Evolutionary conservation across 1,284 basidiomycete genomes (phyloP).

Genomic region (Tremellales sp.): DNA sequence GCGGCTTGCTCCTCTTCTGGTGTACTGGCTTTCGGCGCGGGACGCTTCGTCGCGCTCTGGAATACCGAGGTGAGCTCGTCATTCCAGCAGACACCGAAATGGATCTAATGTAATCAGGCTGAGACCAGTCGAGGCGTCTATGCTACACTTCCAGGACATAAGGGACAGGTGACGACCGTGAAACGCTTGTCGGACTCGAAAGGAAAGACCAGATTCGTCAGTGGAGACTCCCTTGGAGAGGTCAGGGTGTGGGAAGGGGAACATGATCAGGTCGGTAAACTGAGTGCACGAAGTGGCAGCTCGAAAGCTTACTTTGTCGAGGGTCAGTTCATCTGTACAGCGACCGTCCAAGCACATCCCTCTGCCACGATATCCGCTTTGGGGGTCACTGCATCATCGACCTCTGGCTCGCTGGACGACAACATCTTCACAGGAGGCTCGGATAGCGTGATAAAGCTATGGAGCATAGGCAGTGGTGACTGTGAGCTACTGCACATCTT

Average conservation of each 20-base stretch:
- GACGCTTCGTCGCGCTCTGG: conserved; percentile 75
- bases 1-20: conserved; percentile 59
- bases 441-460: conserved; percentile 70
- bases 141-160: conserved; percentile 69
- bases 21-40: conserved; percentile 71
- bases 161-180: conserved; percentile 69
- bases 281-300: not conserved
- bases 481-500: too few relatives aligned
- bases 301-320: conserved; percentile 10
- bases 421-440: conserved; percentile 70
- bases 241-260: conserved; percentile 44
- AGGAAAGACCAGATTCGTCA: conserved; percentile 51
- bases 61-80: conserved; percentile 55
- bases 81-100: not conserved
- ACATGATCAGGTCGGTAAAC: conserved; percentile 13
- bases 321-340: conserved; percentile 56
- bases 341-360: conserved; percentile 59
- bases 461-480: conserved; percentile 49
- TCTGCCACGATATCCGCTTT: conserved; percentile 64
- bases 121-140: conserved; percentile 54
- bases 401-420: conserved; percentile 31
- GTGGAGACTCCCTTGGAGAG: conserved; percentile 69
- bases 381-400: conserved; percentile 46
- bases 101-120: not conserved
- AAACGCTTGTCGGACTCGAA: conserved; percentile 54